Percentiles rank a stretch among this genome's conserved stretches.
phyloP scores from a whole-genome alignment of 176 grass and related monocot species.

The Oropetium thomaeum region DNA sequence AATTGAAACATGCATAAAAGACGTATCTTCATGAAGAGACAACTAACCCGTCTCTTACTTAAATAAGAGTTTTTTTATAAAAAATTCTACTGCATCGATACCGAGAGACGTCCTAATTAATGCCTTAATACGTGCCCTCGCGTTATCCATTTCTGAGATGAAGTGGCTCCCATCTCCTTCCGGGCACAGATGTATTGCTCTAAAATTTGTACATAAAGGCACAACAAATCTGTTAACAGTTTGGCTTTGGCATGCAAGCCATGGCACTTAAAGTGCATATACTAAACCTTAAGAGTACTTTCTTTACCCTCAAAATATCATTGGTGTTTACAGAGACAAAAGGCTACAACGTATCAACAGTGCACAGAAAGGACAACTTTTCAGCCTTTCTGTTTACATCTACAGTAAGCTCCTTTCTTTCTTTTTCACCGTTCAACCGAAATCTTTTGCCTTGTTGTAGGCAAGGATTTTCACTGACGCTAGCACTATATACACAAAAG shows the following conservation, averaged over 20 bases:
- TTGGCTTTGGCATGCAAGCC: not conserved
- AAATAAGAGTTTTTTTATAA: too few relatives aligned
- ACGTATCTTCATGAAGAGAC: too few relatives aligned
- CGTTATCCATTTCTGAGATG: too few relatives aligned
- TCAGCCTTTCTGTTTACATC: constrained; percentile 8
- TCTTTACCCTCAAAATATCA: not conserved
- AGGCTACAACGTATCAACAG: constrained; percentile 2
- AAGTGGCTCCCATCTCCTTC: not conserved
- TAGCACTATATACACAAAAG: constrained; percentile 26
- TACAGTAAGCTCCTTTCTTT: not conserved
- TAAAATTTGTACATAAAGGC: not conserved
- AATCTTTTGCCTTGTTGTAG: not conserved
- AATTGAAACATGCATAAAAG: too few relatives aligned
- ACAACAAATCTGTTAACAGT: not conserved
- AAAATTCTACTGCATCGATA: too few relatives aligned
- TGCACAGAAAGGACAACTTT: constrained; percentile 7
- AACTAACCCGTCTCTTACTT: too few relatives aligned
- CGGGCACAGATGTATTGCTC: not conserved
- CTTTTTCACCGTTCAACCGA: not conserved
- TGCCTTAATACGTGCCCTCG: not conserved
- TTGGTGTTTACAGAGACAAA: not conserved
- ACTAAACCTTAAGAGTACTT: not conserved
- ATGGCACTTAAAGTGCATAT: not conserved
- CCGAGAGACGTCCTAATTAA: too few relatives aligned
- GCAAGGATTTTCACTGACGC: constrained; percentile 8